Percentiles rank a stretch among this genome's conserved stretches.
These are phyloP conservation scores for Lachnellula subtilissima DNA, from an alignment of 2,329 filamentous ascomycete species.

Conservation along the genomic window DNA sequence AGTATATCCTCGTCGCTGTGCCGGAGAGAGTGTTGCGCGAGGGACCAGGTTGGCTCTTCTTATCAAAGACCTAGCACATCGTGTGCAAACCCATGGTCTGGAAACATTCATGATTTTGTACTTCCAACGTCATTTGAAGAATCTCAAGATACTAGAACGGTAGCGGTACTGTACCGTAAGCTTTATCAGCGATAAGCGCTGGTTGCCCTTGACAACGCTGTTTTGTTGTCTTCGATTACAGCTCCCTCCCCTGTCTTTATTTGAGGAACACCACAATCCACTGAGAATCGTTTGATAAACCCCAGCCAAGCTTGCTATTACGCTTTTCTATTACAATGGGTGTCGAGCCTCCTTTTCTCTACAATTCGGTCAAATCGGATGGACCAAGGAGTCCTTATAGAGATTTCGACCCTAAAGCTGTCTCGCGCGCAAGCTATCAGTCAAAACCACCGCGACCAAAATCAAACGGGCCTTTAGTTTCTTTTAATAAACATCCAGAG, in stretches of 20 bases:
- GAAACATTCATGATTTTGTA: slow-evolving; percentile 20
- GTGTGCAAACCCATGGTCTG: slow-evolving; percentile 26
- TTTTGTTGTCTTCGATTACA: slow-evolving; percentile 6
- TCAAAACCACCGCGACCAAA: slow-evolving; percentile 58
- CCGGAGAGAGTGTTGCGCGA: background rate
- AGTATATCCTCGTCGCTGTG: slow-evolving; percentile 22
- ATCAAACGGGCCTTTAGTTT: slow-evolving; percentile 69
- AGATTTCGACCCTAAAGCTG: slow-evolving; percentile 80
- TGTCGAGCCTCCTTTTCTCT: slow-evolving; percentile 66
- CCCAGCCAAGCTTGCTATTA: slow-evolving; percentile 7
- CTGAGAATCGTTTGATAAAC: slow-evolving; percentile 5
- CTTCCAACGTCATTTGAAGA: slow-evolving; percentile 11
- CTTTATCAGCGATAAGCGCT: slow-evolving; percentile 1
- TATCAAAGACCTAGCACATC: slow-evolving; percentile 19
- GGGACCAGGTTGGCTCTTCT: background rate
- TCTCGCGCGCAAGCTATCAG: slow-evolving; percentile 73
- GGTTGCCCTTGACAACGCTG: slow-evolving; percentile 1
- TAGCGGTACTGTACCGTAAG: background rate
- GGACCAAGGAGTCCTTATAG: slow-evolving; percentile 48
- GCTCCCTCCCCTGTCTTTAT: slow-evolving; percentile 17
- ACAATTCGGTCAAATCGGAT: slow-evolving; percentile 47
- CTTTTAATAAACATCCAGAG: slow-evolving; percentile 86
- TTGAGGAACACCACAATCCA: slow-evolving; percentile 19
- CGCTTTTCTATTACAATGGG: slow-evolving; percentile 38
- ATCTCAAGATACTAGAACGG: background rate